These are phyloP conservation scores for Coemansia sp. DNA, from an alignment of 192 early-diverging fungal genomes.

Conservation along the genomic window DNA sequence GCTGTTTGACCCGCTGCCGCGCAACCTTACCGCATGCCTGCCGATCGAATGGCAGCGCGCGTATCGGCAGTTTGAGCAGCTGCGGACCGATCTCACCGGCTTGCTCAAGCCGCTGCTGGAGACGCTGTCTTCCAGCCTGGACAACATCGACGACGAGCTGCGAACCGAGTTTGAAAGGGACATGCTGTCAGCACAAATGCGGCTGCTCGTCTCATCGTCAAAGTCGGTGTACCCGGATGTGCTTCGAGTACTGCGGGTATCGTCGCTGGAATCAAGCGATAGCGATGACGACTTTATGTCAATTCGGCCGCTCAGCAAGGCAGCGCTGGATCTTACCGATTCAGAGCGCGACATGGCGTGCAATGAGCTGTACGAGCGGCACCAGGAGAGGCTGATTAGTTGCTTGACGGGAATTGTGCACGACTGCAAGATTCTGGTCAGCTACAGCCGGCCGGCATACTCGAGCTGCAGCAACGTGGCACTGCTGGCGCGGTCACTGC, in stretches of 20 bases:
- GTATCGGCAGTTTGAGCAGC: constrained; percentile 19
- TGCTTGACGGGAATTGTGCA: constrained; percentile 20
- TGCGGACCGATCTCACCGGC: constrained; percentile 3
- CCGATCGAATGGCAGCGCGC: constrained; percentile 11
- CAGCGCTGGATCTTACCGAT: not conserved
- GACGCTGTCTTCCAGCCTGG: constrained; percentile 14
- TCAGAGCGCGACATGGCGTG: constrained; percentile 34
- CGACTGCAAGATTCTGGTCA: constrained; percentile 40
- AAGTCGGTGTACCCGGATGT: constrained; percentile 10
- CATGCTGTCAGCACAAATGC: constrained; percentile 15
- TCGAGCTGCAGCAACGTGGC: constrained; percentile 30
- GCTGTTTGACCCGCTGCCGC: constrained; percentile 35
- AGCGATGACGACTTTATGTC: not conserved
- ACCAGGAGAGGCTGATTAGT: constrained; percentile 18
- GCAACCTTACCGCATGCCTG: constrained; percentile 4
- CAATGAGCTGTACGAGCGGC: constrained; percentile 31
- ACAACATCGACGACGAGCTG: constrained; percentile 8
- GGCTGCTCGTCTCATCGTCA: constrained; percentile 29
- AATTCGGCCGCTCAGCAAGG: not conserved
- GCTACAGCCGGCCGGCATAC: constrained; percentile 30
- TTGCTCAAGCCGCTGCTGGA: constrained; percentile 21
- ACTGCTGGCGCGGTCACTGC: constrained; percentile 19
- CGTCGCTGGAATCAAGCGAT: constrained; percentile 7
- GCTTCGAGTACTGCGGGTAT: constrained; percentile 19
- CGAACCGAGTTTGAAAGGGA: constrained; percentile 26